Evolutionary conservation across 139 green algal genomes (phyloP), one percentile per base, ranked within the genome.

Genomic region (Chlamydomonas applanata): DNA sequence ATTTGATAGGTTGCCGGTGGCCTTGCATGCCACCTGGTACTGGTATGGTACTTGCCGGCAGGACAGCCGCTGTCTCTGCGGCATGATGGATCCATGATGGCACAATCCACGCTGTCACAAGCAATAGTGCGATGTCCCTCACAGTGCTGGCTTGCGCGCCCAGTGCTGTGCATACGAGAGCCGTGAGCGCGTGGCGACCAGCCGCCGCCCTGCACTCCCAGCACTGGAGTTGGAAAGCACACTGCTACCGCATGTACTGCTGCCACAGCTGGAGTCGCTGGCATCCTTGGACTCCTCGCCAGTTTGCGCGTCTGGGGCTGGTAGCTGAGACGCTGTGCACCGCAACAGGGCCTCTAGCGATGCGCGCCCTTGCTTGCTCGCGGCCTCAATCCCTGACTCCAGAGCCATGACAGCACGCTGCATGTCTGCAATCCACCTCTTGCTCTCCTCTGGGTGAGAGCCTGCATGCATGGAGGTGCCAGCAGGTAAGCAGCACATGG

Each of bases 161-260:
- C 40, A 49, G 40, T 49, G 40, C 40, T 49, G 40, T 7, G 11
- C 7, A 11, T 49, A 49, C 7, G 40, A 11, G 7, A 49, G 11
- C 40, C 11, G 7, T 7, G 40, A 11, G 7, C 40, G 40, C 40
- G 11, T 49, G 40, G 40, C 40, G 11, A 49, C 40, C 59, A 66
- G 59, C 59, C 59, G 24, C n/a, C 59, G 29, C n/a, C n/a, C 59
- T n/a, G 59, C 3, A 25, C 59, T 66, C n/a, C 59, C 30, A 13
- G 59, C 25, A 40, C 29, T 66, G 25, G 40, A 49, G 40, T 7
- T 11, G 7, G 40, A 49, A 11, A 49, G 7, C 7, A 49, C 40
- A 49, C 59, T 66, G 59, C 24, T 36, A 3, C 59, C 59, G 25
- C 59, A 66, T 14, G 59, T 66, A 25, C 59, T 66, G 59, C 59